Evolutionary conservation across 768 basidiomycete species (phyloP).

Genomic region (Suillus americanus): DNA sequence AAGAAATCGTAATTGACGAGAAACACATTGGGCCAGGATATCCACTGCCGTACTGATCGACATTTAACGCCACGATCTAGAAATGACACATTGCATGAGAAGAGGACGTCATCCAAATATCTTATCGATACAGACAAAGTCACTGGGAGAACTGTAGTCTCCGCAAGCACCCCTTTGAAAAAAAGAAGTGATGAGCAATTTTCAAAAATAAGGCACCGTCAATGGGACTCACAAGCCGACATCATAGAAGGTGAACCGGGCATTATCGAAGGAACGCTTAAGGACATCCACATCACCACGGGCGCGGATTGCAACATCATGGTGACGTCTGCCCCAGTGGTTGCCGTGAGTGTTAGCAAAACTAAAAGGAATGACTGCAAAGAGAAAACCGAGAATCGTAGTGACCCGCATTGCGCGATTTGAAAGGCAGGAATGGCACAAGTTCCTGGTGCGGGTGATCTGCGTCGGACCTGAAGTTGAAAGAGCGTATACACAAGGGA

Average conservation of each 20-base stretch:
- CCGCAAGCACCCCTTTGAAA: slow-evolving; percentile 58
- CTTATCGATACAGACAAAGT: slow-evolving; percentile 41
- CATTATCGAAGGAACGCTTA: slow-evolving; percentile 35
- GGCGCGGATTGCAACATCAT: slow-evolving; percentile 49
- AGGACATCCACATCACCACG: slow-evolving; percentile 40
- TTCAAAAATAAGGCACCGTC: slow-evolving; percentile 11
- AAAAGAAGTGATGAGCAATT: slow-evolving; percentile 7
- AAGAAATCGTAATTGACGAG: slow-evolving; percentile 58
- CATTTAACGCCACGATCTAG: slow-evolving; percentile 57
- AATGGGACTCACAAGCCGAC: slow-evolving; percentile 45
- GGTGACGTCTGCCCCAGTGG: slow-evolving; percentile 40
- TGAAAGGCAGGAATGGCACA: background rate
- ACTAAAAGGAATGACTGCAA: slow-evolving; percentile 37
- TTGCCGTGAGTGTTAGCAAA: slow-evolving; percentile 25
- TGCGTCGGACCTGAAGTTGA: slow-evolving; percentile 4
- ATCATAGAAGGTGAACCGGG: slow-evolving; percentile 57
- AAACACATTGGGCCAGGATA: slow-evolving; percentile 70
- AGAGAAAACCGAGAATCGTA: slow-evolving; percentile 32
- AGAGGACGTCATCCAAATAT: background rate
- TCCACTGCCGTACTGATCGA: slow-evolving; percentile 52
- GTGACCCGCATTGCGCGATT: slow-evolving; percentile 19
- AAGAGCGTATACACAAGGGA: slow-evolving; percentile 23
- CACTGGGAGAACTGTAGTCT: slow-evolving; percentile 32
- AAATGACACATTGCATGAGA: slow-evolving; percentile 1
- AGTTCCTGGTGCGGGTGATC: slow-evolving; percentile 1